phyloP scores from a whole-genome alignment of 1,284 basidiomycete genomes.

The Ustilago lituana region DNA sequence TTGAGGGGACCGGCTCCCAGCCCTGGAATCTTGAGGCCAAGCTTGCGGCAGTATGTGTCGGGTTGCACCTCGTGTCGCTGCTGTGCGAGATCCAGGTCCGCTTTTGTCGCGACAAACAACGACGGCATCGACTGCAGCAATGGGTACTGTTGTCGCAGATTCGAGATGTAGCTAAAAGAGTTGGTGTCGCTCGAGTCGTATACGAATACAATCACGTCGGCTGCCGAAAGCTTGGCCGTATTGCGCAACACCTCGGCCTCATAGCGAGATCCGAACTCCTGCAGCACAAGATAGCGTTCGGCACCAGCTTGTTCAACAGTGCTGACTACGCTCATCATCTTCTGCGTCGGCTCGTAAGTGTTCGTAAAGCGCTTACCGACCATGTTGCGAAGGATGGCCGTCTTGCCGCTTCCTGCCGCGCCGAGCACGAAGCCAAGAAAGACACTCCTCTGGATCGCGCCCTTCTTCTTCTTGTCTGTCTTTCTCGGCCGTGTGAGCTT shows the following conservation, averaged over 20 bases:
- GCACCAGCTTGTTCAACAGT: conserved; percentile 91
- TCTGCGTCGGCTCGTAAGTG: conserved; percentile 84
- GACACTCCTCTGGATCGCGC: conserved; percentile 57
- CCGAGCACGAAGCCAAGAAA: conserved; percentile 84
- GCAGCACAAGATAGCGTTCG: conserved; percentile 91
- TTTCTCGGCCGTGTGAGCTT: conserved; percentile 71
- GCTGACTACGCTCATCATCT: conserved; percentile 90
- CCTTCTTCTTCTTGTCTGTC: conserved; percentile 78
- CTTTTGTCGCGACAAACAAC: conserved; percentile 97
- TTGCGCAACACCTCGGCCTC: conserved; percentile 90
- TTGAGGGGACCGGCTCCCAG: conserved; percentile 61
- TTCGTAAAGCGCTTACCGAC: conserved; percentile 76
- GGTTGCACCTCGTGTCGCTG: conserved; percentile 94
- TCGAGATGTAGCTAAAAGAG: conserved; percentile 97
- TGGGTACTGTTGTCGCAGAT: conserved; percentile 91
- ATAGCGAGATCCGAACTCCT: conserved; percentile 87
- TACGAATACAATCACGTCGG: conserved; percentile 93
- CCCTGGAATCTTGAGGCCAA: conserved; percentile 60
- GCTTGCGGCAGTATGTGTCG: conserved; percentile 78
- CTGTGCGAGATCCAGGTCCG: conserved; percentile 88
- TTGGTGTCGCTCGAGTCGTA: conserved; percentile 98
- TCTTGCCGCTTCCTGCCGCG: conserved; percentile 95
- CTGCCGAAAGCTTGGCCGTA: conserved; percentile 86
- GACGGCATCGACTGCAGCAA: conserved; percentile 87
- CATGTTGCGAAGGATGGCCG: conserved; percentile 83